phyloP scores from a whole-genome alignment of 2,329 filamentous ascomycete species.

The Cladosporium velox region DNA sequence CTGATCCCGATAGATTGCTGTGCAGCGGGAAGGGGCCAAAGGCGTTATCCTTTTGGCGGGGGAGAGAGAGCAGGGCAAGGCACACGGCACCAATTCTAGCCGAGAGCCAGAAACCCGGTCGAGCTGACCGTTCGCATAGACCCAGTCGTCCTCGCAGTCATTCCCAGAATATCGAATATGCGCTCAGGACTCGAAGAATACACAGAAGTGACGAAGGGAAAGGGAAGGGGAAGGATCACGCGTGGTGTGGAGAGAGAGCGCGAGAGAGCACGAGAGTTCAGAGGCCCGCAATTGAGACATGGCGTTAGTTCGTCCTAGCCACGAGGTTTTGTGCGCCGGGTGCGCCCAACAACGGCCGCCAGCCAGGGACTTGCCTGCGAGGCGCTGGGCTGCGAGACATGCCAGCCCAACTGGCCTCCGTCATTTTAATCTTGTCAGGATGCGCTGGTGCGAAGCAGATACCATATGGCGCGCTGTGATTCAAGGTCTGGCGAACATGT shows the following conservation, averaged over 20 bases:
- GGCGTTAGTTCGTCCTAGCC: constrained; percentile 6
- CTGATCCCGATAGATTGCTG: constrained; percentile 8
- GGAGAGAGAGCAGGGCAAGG: neutral
- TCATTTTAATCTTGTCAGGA: neutral
- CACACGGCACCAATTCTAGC: neutral
- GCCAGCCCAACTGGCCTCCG: constrained; percentile 7
- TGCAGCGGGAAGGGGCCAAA: constrained; percentile 7
- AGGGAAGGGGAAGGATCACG: neutral
- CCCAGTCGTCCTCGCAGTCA: neutral
- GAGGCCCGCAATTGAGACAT: constrained; percentile 14
- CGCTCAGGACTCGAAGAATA: neutral
- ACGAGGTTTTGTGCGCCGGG: constrained; percentile 14
- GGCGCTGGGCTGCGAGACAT: constrained; percentile 19
- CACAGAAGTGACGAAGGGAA: neutral
- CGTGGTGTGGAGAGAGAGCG: neutral
- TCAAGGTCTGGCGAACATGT: neutral
- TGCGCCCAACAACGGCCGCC: neutral
- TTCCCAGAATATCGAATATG: neutral
- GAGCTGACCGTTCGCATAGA: neutral
- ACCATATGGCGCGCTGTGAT: neutral
- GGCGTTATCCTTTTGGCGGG: constrained; percentile 1
- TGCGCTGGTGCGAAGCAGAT: neutral
- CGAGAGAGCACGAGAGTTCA: neutral
- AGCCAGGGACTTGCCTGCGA: neutral
- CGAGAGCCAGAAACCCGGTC: constrained; percentile 7